A percentile compares a stretch with the other conserved stretches of the same genome.
Conservation (phyloP, 2,329 filamentous ascomycete species). For the Diaporthe vaccinii region DNA sequence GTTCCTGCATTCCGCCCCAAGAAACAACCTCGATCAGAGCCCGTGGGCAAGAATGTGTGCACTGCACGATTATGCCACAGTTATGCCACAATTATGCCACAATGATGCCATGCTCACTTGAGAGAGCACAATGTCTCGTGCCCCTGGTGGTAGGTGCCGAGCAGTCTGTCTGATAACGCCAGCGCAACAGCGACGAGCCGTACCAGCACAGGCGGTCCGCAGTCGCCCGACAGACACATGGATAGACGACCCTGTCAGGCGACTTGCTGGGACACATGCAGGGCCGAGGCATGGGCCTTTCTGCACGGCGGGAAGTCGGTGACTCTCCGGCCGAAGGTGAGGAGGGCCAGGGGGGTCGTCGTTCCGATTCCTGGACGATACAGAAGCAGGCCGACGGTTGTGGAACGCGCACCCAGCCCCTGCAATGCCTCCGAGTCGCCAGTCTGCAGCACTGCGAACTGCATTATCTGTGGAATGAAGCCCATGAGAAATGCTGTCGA, state of each 20-base stretch:
- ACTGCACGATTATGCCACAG: too few relatives aligned
- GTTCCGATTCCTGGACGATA: slow-evolving; percentile 33
- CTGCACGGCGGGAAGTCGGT: slow-evolving; percentile 36
- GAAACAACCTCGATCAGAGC: not conserved
- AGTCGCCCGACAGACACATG: slow-evolving; percentile 6
- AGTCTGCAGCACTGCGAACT: slow-evolving; percentile 13
- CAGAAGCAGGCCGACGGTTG: slow-evolving; percentile 29
- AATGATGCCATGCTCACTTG: not conserved
- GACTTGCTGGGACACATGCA: slow-evolving; percentile 24
- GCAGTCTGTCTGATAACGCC: not conserved
- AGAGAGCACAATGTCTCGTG: not conserved
- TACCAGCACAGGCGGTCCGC: not conserved
- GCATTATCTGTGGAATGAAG: not conserved
- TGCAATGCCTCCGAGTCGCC: slow-evolving; percentile 12
- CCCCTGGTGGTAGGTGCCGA: not conserved
- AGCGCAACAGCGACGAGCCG: not conserved
- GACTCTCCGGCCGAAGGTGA: slow-evolving; percentile 37
- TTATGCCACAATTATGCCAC: slow-evolving; percentile 17
- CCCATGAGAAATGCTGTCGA: not conserved
- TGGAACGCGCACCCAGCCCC: slow-evolving; percentile 29
- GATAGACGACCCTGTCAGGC: slow-evolving; percentile 26
- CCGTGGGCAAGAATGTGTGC: not conserved
- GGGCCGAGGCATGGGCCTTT: slow-evolving; percentile 26
- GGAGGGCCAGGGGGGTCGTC: slow-evolving; percentile 22
- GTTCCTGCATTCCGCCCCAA: slow-evolving; percentile 5